Base-by-base conservation (phyloP, 2,329 filamentous ascomycete species). In the Penicillium sp. region DNA sequence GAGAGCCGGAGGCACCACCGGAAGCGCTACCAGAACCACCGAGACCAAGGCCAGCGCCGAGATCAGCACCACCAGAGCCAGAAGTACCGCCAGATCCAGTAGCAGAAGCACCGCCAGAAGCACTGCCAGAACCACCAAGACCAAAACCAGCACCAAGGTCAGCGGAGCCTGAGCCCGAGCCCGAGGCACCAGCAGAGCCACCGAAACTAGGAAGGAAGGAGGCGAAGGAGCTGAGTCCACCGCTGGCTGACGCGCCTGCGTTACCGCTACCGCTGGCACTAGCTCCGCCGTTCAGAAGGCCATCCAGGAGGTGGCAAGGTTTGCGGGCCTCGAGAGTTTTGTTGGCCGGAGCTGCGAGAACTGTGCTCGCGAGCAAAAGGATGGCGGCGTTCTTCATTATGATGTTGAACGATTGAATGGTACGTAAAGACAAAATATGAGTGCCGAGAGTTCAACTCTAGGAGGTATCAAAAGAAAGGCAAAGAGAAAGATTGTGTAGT, bases 321-420 rank as follows among this genome's bases (percentile, higher is more conserved):
- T 56, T 52, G 37, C 53, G 53, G 10, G 46, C 43, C 27, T 52
- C 49, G 4, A 56, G 50, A n/a, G 43, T 33, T 23, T 48, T 56
- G 50, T 47, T 53, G 27, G 49, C 46, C 7, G 53, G 53, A 6
- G 46, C 51, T 33, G 53, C 53, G 21, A 56, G 46, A 42, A 50
- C 53, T 45, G 50, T 49, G 33, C 46, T 42, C 33, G 49, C 53
- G 21, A 56, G 49, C 24, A 56, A 39, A 17, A 56, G 53, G 33
- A 56, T 41, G 21, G 34, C 42, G 9, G 50, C 46, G 13, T 52
- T 56, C 42, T 53, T 56, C 53, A 56, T 56, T 52, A 17, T 27
- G 26, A 18, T 42, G 44, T 43, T 39, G 51, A 47, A 56, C 29
- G 39, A 53, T 47, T 21, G 47, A 48, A 15, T 10, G 26, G 4